Conservation (phyloP, 345 rosid species). For the Balakata baccata region DNA sequence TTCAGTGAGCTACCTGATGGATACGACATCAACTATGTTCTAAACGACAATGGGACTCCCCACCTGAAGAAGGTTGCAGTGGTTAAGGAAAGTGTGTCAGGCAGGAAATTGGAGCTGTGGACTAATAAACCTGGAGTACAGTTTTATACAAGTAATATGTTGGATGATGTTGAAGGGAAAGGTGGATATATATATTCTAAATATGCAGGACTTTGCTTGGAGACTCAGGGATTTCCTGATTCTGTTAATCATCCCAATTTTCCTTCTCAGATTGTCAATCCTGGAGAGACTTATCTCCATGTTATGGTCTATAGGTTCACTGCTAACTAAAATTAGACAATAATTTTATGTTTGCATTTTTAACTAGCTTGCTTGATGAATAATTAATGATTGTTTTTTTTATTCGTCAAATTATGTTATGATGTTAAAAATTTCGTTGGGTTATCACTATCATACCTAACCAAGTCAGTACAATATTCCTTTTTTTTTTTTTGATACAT, state of each 20-base stretch:
- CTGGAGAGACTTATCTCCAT: constrained; percentile 52
- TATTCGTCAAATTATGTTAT: no score
- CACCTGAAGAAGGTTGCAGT: constrained; percentile 53
- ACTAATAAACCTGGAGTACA: constrained; percentile 68
- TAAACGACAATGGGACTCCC: constrained; percentile 28
- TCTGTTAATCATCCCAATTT: constrained; percentile 70
- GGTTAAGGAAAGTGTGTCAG: constrained; percentile 48
- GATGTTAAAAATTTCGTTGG: background rate
- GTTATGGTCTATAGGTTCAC: constrained; percentile 70
- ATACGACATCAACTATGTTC: constrained; percentile 73
- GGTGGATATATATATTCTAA: constrained; percentile 44
- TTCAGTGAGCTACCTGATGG: constrained; percentile 51
- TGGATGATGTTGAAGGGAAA: constrained; percentile 52
- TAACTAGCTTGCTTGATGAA: background rate
- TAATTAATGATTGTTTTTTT: background rate
- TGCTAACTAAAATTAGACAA: constrained; percentile 23
- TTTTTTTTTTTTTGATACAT: no score
- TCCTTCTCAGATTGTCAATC: constrained; percentile 70
- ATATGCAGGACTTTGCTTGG: constrained; percentile 56
- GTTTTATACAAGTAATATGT: constrained; percentile 56
- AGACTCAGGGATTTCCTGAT: constrained; percentile 87
- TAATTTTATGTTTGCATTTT: background rate
- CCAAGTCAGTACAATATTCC: background rate
- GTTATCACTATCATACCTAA: background rate
- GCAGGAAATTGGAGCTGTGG: constrained; percentile 79